Conservation (phyloP, 164 flowering plant genomes). For the Chloranthus sessilifolius region DNA sequence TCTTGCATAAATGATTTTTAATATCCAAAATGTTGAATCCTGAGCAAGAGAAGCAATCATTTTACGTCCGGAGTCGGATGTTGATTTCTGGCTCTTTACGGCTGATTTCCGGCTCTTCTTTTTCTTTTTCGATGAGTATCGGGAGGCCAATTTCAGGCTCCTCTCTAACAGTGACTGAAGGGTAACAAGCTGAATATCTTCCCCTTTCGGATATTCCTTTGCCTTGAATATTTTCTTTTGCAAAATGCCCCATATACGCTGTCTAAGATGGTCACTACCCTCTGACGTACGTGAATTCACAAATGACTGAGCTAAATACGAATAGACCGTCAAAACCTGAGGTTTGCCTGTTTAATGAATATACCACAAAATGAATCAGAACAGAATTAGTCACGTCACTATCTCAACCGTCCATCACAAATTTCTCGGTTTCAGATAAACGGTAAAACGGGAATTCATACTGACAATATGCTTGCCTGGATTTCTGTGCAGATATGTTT, state of each 20-base stretch:
- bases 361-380: background rate
- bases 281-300: slow-evolving; percentile 59
- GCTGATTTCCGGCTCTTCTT: no score
- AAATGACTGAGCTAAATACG: slow-evolving; percentile 67
- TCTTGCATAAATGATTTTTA: slow-evolving; percentile 60
- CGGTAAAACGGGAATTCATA: no score
- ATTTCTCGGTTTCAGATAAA: no score
- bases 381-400: no score
- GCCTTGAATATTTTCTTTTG: slow-evolving; percentile 84
- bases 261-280: slow-evolving; percentile 76
- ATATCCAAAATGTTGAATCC: slow-evolving; percentile 68
- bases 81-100: slow-evolving; percentile 20
- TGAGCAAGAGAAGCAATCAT: slow-evolving; percentile 65
- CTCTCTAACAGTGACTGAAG: slow-evolving; percentile 61
- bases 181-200: slow-evolving; percentile 34
- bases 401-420: no score
- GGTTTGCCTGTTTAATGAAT: slow-evolving; percentile 47
- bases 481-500: slow-evolving; percentile 76
- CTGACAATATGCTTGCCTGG: slow-evolving; percentile 62
- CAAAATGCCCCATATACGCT: slow-evolving; percentile 83
- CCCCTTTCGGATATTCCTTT: slow-evolving; percentile 69
- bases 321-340: slow-evolving; percentile 64
- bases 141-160: slow-evolving; percentile 62
- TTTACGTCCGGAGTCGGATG: slow-evolving; percentile 49
- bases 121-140: slow-evolving; percentile 46